A percentile compares a stretch with the other conserved stretches of the same genome.
Evolutionary conservation across 2,329 filamentous ascomycete genomes (phyloP).

Genomic region (Lasiodiplodia gonubiensis): DNA sequence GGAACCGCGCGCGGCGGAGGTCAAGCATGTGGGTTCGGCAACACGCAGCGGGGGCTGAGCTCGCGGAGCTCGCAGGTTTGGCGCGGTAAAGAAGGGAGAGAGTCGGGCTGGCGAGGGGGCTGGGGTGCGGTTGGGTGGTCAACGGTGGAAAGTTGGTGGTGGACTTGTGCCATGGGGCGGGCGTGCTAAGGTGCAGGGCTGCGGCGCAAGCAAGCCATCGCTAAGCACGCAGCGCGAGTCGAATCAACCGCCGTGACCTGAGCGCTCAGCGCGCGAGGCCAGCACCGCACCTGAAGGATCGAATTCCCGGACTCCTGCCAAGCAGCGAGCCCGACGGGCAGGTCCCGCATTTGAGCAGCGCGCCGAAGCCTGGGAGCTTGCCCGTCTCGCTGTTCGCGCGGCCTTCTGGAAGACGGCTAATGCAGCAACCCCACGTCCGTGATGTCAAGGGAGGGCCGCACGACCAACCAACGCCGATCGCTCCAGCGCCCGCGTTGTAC

Average conservation of each 20-base stretch:
- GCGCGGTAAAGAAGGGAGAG: not conserved
- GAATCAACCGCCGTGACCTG: slow-evolving; percentile 5
- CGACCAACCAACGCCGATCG: slow-evolving; percentile 3
- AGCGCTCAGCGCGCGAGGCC: slow-evolving; percentile 1
- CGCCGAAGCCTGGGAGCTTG: slow-evolving; percentile 4
- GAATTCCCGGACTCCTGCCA: slow-evolving; percentile 21
- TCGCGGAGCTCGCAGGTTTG: not conserved
- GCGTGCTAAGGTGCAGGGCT: not conserved
- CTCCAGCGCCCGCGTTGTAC: not conserved
- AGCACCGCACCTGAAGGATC: slow-evolving; percentile 9
- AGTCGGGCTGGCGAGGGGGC: not conserved
- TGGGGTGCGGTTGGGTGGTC: not conserved
- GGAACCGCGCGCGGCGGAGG: slow-evolving; percentile 17
- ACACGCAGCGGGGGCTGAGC: slow-evolving; percentile 5
- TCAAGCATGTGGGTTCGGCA: slow-evolving; percentile 8
- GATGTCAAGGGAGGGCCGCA: slow-evolving; percentile 16
- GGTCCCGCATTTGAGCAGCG: slow-evolving; percentile 4
- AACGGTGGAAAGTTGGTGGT: not conserved
- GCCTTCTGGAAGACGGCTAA: slow-evolving; percentile 23
- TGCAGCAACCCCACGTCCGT: slow-evolving; percentile 25
- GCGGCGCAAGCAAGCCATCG: slow-evolving; percentile 23
- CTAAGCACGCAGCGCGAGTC: slow-evolving; percentile 19
- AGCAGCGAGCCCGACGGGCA: slow-evolving; percentile 2
- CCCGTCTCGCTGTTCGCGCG: not conserved
- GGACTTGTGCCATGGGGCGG: not conserved